Conservation (phyloP, 1,284 basidiomycete genomes). For the Pisolithus thermaeus region DNA sequence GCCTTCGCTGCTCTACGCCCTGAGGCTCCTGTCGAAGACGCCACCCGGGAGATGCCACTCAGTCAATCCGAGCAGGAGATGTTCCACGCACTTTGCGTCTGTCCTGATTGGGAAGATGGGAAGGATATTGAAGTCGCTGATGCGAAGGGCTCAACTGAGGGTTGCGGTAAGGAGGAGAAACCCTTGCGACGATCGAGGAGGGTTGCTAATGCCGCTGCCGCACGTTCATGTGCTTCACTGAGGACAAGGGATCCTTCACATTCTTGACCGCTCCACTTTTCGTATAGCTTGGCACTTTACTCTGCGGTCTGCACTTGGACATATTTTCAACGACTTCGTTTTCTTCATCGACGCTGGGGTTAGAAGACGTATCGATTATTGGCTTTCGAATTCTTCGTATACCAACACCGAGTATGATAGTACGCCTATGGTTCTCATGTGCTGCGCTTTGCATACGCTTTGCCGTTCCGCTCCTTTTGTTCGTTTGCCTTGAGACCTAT, state of each 20-base stretch:
- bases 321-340: constrained; percentile 9
- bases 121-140: constrained; percentile 13
- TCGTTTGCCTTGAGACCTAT: constrained; percentile 2
- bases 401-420: constrained; percentile 7
- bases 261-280: constrained; percentile 15
- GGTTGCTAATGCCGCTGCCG: constrained; percentile 53
- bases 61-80: constrained; percentile 67
- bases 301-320: background rate
- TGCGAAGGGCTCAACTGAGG: constrained; percentile 1
- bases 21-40: constrained; percentile 10
- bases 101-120: constrained; percentile 52
- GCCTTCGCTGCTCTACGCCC: constrained; percentile 24
- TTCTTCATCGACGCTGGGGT: constrained; percentile 9
- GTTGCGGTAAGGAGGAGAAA: constrained; percentile 9
- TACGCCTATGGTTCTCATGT: constrained; percentile 5
- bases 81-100: constrained; percentile 55
- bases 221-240: constrained; percentile 34
- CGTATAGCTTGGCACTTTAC: background rate
- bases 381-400: constrained; percentile 16
- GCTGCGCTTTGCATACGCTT: constrained; percentile 1
- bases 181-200: constrained; percentile 59
- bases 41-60: constrained; percentile 41
- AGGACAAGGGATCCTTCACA: constrained; percentile 25
- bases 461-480: constrained; percentile 12
- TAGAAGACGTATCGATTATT: constrained; percentile 28